A percentile compares a stretch with the other conserved stretches of the same genome.
These are phyloP conservation scores for Thozetella sp. DNA, from an alignment of 495 filamentous ascomycete genomes.

Conservation along the genomic window DNA sequence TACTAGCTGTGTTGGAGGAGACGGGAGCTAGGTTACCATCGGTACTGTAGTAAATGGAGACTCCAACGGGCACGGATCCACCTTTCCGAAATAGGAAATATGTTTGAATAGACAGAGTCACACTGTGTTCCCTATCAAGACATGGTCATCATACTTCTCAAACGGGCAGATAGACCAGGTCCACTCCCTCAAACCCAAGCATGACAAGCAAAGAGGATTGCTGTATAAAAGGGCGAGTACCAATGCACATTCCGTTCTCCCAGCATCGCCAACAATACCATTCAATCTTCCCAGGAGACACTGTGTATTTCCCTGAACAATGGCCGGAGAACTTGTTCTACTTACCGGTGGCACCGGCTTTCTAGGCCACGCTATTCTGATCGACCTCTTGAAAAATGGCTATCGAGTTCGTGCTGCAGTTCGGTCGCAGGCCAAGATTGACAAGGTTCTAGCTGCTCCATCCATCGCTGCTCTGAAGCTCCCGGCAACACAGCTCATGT, in stretches of 20 bases:
- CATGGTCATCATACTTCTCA: not conserved
- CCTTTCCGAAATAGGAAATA: not conserved
- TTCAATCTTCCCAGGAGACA: not conserved
- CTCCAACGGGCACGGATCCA: not conserved
- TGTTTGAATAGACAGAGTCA: not conserved
- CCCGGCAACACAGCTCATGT: no score
- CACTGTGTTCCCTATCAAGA: not conserved
- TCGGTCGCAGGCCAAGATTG: no score
- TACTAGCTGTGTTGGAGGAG: not conserved
- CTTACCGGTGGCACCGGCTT: no score
- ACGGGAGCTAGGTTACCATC: not conserved
- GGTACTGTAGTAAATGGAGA: not conserved
- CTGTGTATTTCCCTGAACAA: not conserved
- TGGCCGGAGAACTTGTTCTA: no score
- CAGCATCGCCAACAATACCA: not conserved
- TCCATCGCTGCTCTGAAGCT: no score
- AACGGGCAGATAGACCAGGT: not conserved
- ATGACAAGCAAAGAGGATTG: not conserved
- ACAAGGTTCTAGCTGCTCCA: no score
- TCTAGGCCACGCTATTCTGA: no score
- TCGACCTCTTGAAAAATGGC: no score
- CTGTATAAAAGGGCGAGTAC: not conserved
- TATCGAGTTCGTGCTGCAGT: no score
- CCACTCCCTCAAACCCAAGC: not conserved
- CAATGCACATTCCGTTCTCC: not conserved